Conservation (phyloP, 2,329 filamentous ascomycete genomes). For the Sporothrix variecibatus region DNA sequence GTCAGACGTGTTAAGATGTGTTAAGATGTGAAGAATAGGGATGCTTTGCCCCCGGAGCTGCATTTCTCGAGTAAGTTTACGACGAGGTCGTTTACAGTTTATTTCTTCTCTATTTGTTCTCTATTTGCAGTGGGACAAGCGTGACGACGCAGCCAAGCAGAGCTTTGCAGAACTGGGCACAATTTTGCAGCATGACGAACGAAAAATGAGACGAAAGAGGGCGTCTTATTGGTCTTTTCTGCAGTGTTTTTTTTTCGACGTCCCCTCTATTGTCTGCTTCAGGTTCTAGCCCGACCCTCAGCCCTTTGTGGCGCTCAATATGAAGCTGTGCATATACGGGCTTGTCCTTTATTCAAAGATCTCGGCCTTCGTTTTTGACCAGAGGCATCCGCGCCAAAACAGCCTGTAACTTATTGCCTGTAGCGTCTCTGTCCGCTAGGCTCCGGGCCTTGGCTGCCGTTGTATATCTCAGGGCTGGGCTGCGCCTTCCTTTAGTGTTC, state of each 20-base stretch:
- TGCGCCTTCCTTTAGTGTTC: neutral
- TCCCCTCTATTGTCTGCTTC: neutral
- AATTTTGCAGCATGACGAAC: neutral
- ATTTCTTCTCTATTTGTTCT: neutral
- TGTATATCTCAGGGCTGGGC: neutral
- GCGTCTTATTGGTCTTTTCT: neutral
- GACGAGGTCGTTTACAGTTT: neutral
- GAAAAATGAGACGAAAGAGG: neutral
- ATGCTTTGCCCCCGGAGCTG: neutral
- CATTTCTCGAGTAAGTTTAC: neutral
- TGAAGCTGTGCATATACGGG: neutral
- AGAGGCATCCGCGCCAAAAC: neutral
- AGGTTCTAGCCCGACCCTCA: neutral
- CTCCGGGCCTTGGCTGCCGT: neutral
- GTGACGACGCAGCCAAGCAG: constrained; percentile 6
- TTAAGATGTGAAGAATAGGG: neutral
- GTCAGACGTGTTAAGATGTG: neutral
- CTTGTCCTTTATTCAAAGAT: neutral
- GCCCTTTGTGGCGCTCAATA: constrained; percentile 1
- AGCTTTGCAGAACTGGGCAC: neutral
- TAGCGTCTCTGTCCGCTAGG: neutral
- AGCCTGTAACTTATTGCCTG: neutral
- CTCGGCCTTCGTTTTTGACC: neutral
- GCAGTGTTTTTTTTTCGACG: neutral
- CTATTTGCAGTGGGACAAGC: neutral